Base-by-base conservation (phyloP, 768 basidiomycete species). In the Kwoniella sp. region DNA sequence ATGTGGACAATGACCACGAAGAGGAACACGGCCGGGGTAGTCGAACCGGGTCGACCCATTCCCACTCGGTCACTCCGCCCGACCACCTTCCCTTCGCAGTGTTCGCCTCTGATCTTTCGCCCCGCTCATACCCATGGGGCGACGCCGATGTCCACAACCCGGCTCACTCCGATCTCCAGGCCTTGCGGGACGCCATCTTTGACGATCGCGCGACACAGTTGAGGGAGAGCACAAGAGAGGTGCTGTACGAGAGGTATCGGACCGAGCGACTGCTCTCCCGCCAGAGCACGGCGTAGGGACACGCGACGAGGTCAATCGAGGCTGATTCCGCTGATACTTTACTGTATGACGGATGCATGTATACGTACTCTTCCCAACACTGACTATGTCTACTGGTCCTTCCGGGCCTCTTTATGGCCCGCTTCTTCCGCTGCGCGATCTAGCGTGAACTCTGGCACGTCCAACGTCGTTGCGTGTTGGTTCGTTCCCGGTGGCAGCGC, bases 181-280 rank as follows among this genome's bases (percentile, higher is more conserved):
- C 86, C 56, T 76, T 95, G 72, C 81, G 88, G 58, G 89, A 88
- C 12, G 84, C 86, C 45, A 81, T 92, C 46, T 74, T 95, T 51
- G 85, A 86, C 17, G 88, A 86, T 32, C 88, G 90, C 75, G 79
- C 90, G 73, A 88, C 90, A 88, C 79, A 86, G 65, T 79, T 93
- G 55, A 89, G 88, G 76, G 81, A 78, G 38, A 83, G 83, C 52
- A 92, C 90, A 27, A 84, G 84, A 63, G 88, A 93, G 71, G 87
- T 89, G 50, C 76, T 92, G 74, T 70, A 70, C 46, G 68, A 70
- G 49, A 49, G 40, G 32, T 70, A 64, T 33, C 45, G 68, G 50
- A 70, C 68, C 7, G 68, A 70, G 36, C 46, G 47, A 25, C 40
- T 70, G 36, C 25, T 64, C 15, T 31, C 42, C n/a, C n/a, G n/a